Percentiles rank a stretch among this genome's conserved stretches.
phyloP scores from a whole-genome alignment of 805 yeast genomes.

The Candida oleophila region DNA sequence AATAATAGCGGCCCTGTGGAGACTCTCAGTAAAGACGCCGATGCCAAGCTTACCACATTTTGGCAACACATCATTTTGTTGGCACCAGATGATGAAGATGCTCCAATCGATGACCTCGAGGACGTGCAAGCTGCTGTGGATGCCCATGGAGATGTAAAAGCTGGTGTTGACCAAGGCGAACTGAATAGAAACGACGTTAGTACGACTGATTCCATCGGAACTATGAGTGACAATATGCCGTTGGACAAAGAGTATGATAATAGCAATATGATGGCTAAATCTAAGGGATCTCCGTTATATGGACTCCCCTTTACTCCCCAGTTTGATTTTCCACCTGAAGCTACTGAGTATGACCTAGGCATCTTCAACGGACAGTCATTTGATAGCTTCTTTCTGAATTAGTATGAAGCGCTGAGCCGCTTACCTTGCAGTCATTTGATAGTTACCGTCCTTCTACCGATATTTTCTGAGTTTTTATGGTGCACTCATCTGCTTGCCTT shows the following conservation, averaged over 20 bases:
- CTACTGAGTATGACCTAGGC: constrained; percentile 2
- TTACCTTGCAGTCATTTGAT: neutral
- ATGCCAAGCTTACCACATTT: neutral
- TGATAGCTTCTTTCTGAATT: constrained; percentile 2
- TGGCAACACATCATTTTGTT: neutral
- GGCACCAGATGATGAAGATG: neutral
- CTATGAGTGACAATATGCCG: neutral
- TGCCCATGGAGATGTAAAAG: too few species aligned
- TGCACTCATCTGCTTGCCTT: too few species aligned
- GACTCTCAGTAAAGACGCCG: neutral
- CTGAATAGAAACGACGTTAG: neutral
- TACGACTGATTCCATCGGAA: neutral
- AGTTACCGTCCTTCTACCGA: neutral
- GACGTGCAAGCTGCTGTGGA: neutral
- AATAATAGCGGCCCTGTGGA: neutral
- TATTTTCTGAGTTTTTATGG: neutral
- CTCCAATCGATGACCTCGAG: neutral
- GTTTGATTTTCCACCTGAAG: neutral
- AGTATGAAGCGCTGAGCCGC: neutral
- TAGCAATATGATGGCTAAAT: neutral
- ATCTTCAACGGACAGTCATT: constrained; percentile 2
- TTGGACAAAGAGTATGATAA: neutral
- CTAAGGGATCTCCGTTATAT: neutral
- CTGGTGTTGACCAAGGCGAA: neutral
- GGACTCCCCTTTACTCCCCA: neutral